Evolutionary conservation across 2,329 filamentous ascomycete species (phyloP).

Genomic region (Thielaviopsis musarum): DNA sequence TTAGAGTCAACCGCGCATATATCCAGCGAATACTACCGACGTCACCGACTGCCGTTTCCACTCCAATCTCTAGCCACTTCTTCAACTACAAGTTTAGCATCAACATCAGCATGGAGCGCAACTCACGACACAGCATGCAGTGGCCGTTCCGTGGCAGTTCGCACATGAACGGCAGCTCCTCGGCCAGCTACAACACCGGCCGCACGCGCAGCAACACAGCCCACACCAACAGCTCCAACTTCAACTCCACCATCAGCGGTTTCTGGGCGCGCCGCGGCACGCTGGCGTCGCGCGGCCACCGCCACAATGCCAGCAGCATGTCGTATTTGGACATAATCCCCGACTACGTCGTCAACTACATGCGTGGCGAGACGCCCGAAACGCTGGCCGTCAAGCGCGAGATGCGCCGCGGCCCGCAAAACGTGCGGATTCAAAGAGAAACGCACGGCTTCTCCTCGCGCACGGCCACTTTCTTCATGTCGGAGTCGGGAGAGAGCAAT

Average conservation of each 20-base stretch:
- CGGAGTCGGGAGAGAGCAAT: conserved; percentile 7
- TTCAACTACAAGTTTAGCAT: neutral
- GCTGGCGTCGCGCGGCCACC: conserved; percentile 3
- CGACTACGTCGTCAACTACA: conserved; percentile 38
- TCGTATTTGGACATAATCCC: conserved; percentile 31
- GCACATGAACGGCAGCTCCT: conserved; percentile 2
- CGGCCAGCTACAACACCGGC: conserved; percentile 8
- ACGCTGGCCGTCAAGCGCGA: conserved; percentile 29
- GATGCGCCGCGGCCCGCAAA: conserved; percentile 14
- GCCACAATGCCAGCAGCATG: conserved; percentile 16
- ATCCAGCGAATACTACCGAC: conserved; percentile 1
- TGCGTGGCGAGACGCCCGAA: conserved; percentile 38
- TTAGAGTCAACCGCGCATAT: neutral
- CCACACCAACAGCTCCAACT: neutral
- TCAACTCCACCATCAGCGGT: conserved; percentile 5
- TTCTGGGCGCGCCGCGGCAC: conserved; percentile 10
- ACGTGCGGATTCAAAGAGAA: conserved; percentile 7
- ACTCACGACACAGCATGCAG: conserved; percentile 8
- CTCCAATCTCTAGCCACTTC: neutral
- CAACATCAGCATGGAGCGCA: neutral
- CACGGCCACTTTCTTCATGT: conserved; percentile 20
- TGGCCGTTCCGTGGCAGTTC: conserved; percentile 13
- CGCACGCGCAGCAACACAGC: neutral
- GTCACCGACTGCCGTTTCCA: neutral
- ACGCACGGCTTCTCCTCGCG: conserved; percentile 18